Evolutionary conservation across 805 yeast genomes (phyloP).

Genomic region (Debaryomyces prosopidis): DNA sequence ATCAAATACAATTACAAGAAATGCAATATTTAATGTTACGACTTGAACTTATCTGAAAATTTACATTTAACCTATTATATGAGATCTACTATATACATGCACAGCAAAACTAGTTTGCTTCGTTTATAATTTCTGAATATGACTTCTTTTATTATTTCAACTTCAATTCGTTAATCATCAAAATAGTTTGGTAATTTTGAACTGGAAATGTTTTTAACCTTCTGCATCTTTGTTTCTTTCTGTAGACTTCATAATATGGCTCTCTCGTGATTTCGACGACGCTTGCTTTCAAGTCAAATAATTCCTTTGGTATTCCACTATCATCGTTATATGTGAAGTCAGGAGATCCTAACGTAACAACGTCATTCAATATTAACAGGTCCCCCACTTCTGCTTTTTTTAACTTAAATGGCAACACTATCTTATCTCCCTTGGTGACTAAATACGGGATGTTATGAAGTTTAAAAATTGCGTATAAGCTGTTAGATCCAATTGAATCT

Average conservation of each 20-base stretch:
- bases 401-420: constrained; percentile 76
- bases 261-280: constrained; percentile 85
- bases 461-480: constrained; percentile 77
- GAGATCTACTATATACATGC: constrained; percentile 6
- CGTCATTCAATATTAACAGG: constrained; percentile 67
- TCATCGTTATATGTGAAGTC: constrained; percentile 52
- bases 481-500: constrained; percentile 51
- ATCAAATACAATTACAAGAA: constrained; percentile 39
- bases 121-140: too few species aligned
- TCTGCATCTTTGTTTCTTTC: constrained; percentile 73
- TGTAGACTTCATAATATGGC: constrained; percentile 57
- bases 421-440: constrained; percentile 87
- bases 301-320: constrained; percentile 22
- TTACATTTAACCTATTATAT: not conserved
- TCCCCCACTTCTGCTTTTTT: constrained; percentile 84
- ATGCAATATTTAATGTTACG: not conserved
- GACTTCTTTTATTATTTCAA: constrained; percentile 28
- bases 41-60: constrained; percentile 3
- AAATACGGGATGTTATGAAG: constrained; percentile 83
- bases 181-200: constrained; percentile 75
- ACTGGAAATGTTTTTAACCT: constrained; percentile 72
- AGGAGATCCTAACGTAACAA: constrained; percentile 81
- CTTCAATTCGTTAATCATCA: constrained; percentile 72
- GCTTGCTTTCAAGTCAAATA: constrained; percentile 68
- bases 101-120: not conserved